Conservation (phyloP, 106 monocot genomes). For the Dioscorea zingiberensis region DNA sequence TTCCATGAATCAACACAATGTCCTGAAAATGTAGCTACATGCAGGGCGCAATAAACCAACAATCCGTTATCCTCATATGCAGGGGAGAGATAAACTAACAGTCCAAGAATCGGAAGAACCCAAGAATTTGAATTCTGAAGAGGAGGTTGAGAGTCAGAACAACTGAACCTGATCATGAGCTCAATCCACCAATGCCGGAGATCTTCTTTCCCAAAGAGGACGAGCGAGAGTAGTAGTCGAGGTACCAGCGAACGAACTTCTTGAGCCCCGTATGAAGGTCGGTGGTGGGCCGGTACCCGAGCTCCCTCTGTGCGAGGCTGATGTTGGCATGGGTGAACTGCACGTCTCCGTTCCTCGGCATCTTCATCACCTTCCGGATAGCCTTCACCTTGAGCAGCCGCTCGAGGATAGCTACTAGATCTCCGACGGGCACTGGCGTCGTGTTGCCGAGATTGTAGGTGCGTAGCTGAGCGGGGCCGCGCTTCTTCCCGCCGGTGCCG, state of each 20-base stretch:
- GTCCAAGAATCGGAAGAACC: no score
- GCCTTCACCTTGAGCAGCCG: conserved; percentile 9
- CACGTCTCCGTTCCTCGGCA: conserved; percentile 2
- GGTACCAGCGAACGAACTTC: conserved; percentile 1
- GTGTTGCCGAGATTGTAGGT: conserved; percentile 8
- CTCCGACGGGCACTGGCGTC: conserved; percentile 2
- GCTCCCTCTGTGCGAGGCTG: conserved; percentile 1
- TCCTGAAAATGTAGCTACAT: no score
- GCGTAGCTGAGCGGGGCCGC: conserved; percentile 3
- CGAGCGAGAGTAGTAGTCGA: background rate
- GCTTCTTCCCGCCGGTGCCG: conserved; percentile 7
- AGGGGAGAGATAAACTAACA: no score
- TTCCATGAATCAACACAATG: no score
- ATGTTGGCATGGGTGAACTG: conserved; percentile 1
- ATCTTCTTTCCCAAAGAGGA: no score
- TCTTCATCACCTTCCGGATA: conserved; percentile 1
- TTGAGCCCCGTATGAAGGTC: conserved; percentile 1
- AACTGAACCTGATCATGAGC: no score
- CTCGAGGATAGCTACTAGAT: conserved; percentile 8
- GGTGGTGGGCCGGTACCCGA: conserved; percentile 1
- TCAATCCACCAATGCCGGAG: no score
- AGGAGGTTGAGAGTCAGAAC: no score
- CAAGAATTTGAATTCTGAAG: no score
- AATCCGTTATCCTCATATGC: no score
- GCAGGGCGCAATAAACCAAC: no score